Evolutionary conservation across 176 grass and related monocot species (phyloP).

Genomic region (Olyra latifolia): DNA sequence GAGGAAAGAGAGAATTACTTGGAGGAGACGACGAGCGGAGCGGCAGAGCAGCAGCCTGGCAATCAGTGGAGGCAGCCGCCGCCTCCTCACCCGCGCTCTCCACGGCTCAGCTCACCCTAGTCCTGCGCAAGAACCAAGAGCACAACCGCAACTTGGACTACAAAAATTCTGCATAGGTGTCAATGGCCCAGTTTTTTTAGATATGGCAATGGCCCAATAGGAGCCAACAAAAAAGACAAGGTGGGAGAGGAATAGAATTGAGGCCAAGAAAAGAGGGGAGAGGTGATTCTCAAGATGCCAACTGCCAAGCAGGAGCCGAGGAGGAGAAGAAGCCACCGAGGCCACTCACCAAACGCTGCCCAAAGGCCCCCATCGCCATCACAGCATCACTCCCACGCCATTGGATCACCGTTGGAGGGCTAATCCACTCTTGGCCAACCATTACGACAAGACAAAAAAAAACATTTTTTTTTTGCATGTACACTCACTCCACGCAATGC

Average conservation of each 20-base stretch:
- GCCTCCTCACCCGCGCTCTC: too few species aligned
- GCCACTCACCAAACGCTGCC: background rate
- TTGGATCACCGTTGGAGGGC: constrained; percentile 43
- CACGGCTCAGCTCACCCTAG: background rate
- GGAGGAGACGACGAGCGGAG: background rate
- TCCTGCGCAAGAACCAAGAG: background rate
- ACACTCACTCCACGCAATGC: constrained; percentile 5
- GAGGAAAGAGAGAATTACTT: constrained; percentile 19
- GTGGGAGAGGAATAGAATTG: background rate
- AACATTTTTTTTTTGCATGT: background rate
- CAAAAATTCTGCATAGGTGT: background rate
- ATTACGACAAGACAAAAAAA: constrained; percentile 7
- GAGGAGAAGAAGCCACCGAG: background rate
- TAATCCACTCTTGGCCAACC: constrained; percentile 47
- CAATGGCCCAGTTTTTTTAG: background rate
- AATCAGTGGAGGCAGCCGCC: background rate
- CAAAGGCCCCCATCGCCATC: background rate
- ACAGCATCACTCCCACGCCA: constrained; percentile 27
- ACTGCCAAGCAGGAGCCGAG: too few species aligned
- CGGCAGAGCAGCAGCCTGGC: background rate
- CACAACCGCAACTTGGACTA: background rate
- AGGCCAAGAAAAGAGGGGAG: background rate
- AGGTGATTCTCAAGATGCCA: constrained; percentile 23
- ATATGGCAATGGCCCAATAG: background rate
- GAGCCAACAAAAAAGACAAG: background rate